Evolutionary conservation across 768 basidiomycete genomes (phyloP), one percentile per base, ranked within the genome.

Genomic region (Trametopsis cervina): DNA sequence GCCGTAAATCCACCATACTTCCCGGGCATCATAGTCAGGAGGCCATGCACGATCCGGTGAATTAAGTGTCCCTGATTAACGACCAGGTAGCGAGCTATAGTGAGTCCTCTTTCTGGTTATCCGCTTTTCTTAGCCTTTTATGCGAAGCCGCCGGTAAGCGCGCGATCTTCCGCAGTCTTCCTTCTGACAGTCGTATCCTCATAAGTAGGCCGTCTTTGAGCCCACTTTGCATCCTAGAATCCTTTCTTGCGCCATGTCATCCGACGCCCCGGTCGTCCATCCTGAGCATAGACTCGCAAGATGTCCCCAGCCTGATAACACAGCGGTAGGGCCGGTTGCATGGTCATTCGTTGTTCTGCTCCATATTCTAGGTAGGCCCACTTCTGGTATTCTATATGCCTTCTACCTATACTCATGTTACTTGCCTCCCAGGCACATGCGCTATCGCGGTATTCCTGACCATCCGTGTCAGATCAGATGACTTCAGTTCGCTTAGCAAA

Each of bases 371-470:
- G 20, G n/a, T 43, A 24, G 15, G 40, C 37, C 18, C 20, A 11
- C 13, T 13, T 27, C 13, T 15, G 10, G 10, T 6, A 10, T n/a
- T 17, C 24, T 41, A 40, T 20, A 3, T 23, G 25, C 15, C 46
- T 29, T 7, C 3, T 24, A 21, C 7, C 22, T 6, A 45, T 6
- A 45, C 44, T 17, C 29, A 7, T 22, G 9, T 48, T n/a, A 29
- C 4, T n/a, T 13, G 17, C 23, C 2, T 2, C 29, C 9, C 50
- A 66, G 66, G 66, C 13, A 58, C 63, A 2, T 64, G 65, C 20
- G 46, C 58, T 3, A 38, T 68, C 23, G 41, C 70, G 1, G 69
- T 66, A 49, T 70, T 69, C 46, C 56, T 75, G n/a, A 68, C 72
- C 10, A 66, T 71, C 23, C 59, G 72, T 43, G 47, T 72, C 15